A percentile compares a stretch with the other conserved stretches of the same genome.
Evolutionary conservation across 2,329 filamentous ascomycete genomes (phyloP).

Genomic region (Sphaerulina vaccinii): DNA sequence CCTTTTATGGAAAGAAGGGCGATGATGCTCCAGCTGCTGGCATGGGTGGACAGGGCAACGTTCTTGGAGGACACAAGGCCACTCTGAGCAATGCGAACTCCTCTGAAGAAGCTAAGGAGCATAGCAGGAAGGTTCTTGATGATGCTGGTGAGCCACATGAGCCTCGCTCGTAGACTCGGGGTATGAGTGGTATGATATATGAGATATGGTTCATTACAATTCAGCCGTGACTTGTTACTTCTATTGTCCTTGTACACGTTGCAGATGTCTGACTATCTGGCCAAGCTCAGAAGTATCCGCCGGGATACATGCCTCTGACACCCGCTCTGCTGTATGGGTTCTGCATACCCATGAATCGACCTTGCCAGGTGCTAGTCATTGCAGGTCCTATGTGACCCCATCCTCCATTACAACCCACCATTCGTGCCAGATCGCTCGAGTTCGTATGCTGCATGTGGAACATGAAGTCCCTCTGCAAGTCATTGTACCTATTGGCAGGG

Average conservation of each 20-base stretch:
- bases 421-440: background rate
- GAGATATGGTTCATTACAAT: no score
- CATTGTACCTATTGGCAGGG: background rate
- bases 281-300: constrained; percentile 8
- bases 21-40: constrained; percentile 12
- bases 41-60: constrained; percentile 29
- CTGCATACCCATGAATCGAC: constrained; percentile 8
- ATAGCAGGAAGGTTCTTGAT: constrained; percentile 48
- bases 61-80: constrained; percentile 60
- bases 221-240: no score
- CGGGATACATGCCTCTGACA: constrained; percentile 8
- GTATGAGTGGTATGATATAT: no score
- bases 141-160: constrained; percentile 9
- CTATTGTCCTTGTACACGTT: no score
- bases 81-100: constrained; percentile 51
- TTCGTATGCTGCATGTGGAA: constrained; percentile 4
- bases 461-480: constrained; percentile 5
- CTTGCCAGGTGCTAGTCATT: background rate
- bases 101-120: constrained; percentile 56
- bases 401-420: constrained; percentile 6
- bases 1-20: constrained; percentile 18
- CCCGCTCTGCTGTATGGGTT: constrained; percentile 6
- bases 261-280: no score
- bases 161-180: constrained; percentile 3
- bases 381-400: constrained; percentile 2